phyloP scores from a whole-genome alignment of 768 basidiomycete species.

The Clitopilus hobsonii region DNA sequence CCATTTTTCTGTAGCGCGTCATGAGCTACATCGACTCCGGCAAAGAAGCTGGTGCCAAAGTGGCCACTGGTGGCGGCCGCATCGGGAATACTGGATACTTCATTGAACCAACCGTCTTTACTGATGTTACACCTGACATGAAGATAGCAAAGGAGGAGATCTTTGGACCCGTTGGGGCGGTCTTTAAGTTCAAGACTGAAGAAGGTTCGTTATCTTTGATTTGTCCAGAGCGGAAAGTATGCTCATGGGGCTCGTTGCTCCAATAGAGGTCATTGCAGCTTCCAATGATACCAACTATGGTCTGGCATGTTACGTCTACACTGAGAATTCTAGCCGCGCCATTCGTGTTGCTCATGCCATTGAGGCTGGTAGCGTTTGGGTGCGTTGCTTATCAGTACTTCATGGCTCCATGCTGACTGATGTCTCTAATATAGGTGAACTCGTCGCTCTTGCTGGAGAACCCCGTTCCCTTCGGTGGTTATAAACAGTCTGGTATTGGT shows the following conservation, averaged over 20 bases:
- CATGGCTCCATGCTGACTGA: background rate
- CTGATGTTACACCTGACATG: conserved; percentile 62
- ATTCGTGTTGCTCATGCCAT: conserved; percentile 45
- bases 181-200: conserved; percentile 59
- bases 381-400: conserved; percentile 14
- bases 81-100: conserved; percentile 48
- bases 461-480: conserved; percentile 78
- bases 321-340: conserved; percentile 44
- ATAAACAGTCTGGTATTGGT: conserved; percentile 77
- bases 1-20: conserved; percentile 47
- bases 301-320: conserved; percentile 65
- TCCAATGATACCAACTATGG: conserved; percentile 72
- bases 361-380: conserved; percentile 64
- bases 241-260: conserved; percentile 1
- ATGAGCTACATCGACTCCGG: conserved; percentile 78
- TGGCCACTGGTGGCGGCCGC: conserved; percentile 64
- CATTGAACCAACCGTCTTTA: conserved; percentile 73
- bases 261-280: conserved; percentile 34
- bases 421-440: conserved; percentile 41
- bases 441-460: conserved; percentile 38
- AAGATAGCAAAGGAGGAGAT: conserved; percentile 74
- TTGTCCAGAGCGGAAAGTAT: background rate
- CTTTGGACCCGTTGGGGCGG: conserved; percentile 67
- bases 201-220: conserved; percentile 8
- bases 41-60: conserved; percentile 63